Conservation (phyloP, 139 green algal species). For the Klebsormidium nitens region DNA sequence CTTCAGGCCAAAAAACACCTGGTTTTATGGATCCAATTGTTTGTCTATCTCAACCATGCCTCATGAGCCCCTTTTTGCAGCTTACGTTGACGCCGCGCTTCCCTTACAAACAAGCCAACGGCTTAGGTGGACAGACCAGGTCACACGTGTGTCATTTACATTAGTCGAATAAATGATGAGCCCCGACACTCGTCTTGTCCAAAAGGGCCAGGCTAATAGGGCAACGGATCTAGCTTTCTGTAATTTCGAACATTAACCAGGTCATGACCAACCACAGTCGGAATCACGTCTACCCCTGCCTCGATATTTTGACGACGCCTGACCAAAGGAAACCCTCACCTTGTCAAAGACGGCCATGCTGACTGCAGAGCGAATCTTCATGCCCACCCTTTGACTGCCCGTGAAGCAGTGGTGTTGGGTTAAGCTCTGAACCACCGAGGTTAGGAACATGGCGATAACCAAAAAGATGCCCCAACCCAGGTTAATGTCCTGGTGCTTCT, state of each 20-base stretch:
- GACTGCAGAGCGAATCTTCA: slow-evolving; percentile 13
- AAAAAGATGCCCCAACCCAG: slow-evolving; percentile 11
- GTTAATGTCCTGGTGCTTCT: neutral
- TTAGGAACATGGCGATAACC: slow-evolving; percentile 14
- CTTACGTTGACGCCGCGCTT: too few species aligned
- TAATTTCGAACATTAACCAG: too few species aligned
- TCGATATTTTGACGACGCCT: too few species aligned
- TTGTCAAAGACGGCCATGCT: slow-evolving; percentile 26
- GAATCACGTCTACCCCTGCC: too few species aligned
- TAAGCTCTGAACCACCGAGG: slow-evolving; percentile 14
- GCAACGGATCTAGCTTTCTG: too few species aligned
- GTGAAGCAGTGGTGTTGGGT: slow-evolving; percentile 33
- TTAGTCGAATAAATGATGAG: too few species aligned
- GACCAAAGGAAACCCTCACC: neutral
- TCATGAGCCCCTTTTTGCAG: neutral
- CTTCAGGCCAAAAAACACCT: neutral
- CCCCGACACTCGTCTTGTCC: too few species aligned
- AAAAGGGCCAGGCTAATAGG: too few species aligned
- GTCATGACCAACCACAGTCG: neutral
- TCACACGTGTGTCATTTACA: too few species aligned
- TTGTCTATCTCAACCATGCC: neutral
- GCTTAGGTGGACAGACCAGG: too few species aligned
- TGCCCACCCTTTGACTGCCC: slow-evolving; percentile 9
- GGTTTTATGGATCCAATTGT: neutral
- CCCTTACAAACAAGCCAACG: too few species aligned